A percentile compares a stretch with the other conserved stretches of the same genome.
Evolutionary conservation across 2,329 filamentous ascomycete species (phyloP).

Genomic region (Colletotrichum liaoningense): DNA sequence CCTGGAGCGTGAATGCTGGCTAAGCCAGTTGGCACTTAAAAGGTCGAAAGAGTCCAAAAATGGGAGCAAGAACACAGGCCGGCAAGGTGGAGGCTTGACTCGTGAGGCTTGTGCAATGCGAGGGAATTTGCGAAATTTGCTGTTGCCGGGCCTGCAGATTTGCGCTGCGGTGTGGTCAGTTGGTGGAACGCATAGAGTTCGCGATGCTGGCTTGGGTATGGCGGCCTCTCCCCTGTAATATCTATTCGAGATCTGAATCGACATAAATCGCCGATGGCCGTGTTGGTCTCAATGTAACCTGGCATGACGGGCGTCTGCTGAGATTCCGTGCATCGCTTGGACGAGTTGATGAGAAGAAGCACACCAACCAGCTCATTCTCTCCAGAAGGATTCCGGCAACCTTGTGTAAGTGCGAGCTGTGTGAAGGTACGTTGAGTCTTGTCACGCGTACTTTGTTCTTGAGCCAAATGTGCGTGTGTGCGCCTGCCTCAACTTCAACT

Average conservation of each 20-base stretch:
- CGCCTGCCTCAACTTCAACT: background rate
- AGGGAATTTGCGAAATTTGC: constrained; percentile 6
- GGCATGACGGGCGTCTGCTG: constrained; percentile 7
- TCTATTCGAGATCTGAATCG: background rate
- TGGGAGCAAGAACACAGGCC: background rate
- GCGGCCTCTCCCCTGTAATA: background rate
- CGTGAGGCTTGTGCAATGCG: background rate
- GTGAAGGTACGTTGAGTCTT: background rate
- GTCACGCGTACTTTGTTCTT: background rate
- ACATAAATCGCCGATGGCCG: constrained; percentile 13
- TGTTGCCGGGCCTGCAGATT: background rate
- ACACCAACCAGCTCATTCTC: background rate
- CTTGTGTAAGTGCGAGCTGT: background rate
- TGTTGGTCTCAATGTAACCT: constrained; percentile 5
- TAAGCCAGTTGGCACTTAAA: background rate
- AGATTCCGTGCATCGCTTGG: background rate
- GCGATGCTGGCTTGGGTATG: background rate
- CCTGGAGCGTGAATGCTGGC: background rate
- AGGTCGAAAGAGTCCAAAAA: background rate
- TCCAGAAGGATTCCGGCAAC: background rate
- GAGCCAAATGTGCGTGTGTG: background rate
- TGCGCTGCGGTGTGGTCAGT: background rate
- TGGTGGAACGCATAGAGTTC: constrained; percentile 6
- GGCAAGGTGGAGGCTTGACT: constrained; percentile 5
- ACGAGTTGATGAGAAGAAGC: background rate